A percentile compares a stretch with the other conserved stretches of the same genome.
Evolutionary conservation across 108 stramenopile species (phyloP).

Genomic region (Parietichytrium sp.): DNA sequence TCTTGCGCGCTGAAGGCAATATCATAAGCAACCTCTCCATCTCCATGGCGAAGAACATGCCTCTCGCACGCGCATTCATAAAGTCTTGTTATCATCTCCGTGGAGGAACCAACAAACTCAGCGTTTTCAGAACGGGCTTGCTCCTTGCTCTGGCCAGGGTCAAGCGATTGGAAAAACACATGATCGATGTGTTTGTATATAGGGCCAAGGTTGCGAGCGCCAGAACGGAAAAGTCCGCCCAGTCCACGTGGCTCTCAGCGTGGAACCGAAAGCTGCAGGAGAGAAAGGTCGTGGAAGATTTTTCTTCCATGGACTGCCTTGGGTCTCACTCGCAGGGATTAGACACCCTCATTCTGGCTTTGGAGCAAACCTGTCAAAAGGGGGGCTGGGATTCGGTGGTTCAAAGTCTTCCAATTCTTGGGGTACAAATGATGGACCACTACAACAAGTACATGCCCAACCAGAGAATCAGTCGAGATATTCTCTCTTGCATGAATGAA

Average conservation of each 20-base stretch:
- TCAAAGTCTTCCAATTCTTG: not conserved
- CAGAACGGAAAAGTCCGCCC: not conserved
- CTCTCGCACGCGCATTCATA: not conserved
- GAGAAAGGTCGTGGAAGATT: not conserved
- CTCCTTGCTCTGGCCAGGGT: not conserved
- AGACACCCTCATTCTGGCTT: too few relatives aligned
- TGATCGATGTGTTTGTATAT: not conserved
- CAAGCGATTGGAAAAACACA: constrained; percentile 3
- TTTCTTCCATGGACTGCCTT: too few relatives aligned
- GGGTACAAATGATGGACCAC: not conserved
- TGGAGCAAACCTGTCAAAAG: too few relatives aligned
- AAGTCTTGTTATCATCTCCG: not conserved
- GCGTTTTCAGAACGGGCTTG: not conserved
- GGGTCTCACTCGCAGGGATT: too few relatives aligned
- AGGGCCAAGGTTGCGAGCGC: not conserved
- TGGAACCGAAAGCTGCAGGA: not conserved
- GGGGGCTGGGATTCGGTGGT: constrained; percentile 36
- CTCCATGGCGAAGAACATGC: not conserved
- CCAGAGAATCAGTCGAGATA: not conserved
- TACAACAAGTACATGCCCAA: not conserved
- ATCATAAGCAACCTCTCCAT: constrained; percentile 21
- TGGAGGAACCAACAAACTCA: not conserved
- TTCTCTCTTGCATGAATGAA: not conserved
- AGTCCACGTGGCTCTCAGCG: not conserved
- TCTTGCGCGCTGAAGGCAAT: not conserved